Conservation (phyloP, 2,329 filamentous ascomycete species). For the Aspergillaceae sp. region DNA sequence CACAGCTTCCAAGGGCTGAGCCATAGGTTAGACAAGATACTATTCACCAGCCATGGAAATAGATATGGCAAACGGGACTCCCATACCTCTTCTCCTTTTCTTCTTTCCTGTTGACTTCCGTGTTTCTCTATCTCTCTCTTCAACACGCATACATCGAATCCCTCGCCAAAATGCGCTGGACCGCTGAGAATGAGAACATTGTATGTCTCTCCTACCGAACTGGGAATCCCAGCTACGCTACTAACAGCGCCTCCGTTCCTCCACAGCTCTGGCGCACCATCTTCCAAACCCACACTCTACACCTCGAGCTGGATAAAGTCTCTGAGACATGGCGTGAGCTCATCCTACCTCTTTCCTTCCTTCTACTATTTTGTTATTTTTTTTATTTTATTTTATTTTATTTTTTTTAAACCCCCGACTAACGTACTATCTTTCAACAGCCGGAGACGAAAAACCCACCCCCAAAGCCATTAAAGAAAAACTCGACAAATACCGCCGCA, state of each 20-base stretch:
- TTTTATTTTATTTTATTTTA: neutral
- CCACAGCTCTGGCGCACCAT: slow-evolving; percentile 10
- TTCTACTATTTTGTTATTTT: neutral
- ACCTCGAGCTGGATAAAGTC: slow-evolving; percentile 6
- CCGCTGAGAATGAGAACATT: neutral
- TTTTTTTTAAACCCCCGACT: neutral
- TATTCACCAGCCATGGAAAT: no score
- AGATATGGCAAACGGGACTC: no score
- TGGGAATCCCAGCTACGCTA: neutral
- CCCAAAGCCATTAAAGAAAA: slow-evolving; percentile 8
- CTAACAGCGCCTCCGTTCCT: neutral
- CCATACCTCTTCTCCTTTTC: no score
- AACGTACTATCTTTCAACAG: neutral
- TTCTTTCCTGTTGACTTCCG: no score
- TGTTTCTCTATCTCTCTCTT: no score
- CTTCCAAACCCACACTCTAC: slow-evolving; percentile 8
- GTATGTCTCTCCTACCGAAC: neutral
- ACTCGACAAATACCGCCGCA: slow-evolving; percentile 5
- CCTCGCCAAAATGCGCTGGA: neutral
- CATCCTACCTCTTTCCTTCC: neutral
- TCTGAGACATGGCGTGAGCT: slow-evolving; percentile 2
- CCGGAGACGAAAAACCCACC: slow-evolving; percentile 7
- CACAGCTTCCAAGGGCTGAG: no score
- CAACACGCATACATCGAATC: no score
- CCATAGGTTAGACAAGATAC: no score